These are phyloP conservation scores for Microstroma glucosiphilum DNA, from an alignment of 1,284 basidiomycete species.

Conservation along the genomic window DNA sequence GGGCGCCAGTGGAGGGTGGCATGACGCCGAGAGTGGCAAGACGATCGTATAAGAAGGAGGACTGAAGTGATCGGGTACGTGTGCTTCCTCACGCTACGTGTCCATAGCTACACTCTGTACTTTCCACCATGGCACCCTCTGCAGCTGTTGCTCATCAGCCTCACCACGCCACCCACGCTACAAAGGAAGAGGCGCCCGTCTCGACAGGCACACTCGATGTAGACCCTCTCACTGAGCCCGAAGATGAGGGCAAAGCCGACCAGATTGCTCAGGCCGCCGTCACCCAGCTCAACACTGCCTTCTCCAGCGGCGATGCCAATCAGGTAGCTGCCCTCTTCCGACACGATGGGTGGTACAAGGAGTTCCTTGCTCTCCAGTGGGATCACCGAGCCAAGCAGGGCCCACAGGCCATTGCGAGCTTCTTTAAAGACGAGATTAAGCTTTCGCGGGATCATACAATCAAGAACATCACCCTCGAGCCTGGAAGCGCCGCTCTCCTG, in stretches of 20 bases:
- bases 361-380: conserved; percentile 4
- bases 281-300: conserved; percentile 6
- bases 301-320: neutral
- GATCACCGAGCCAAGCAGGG: neutral
- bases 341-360: conserved; percentile 1
- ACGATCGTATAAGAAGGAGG: neutral
- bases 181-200: neutral
- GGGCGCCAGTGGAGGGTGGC: no score
- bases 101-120: conserved; percentile 29
- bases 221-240: neutral
- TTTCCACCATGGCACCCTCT: conserved; percentile 57
- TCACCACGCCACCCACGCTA: neutral
- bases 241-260: neutral
- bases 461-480: conserved; percentile 1
- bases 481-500: neutral
- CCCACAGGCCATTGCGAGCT: neutral
- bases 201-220: neutral
- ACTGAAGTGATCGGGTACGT: neutral
- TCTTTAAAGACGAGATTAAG: neutral
- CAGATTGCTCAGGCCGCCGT: neutral
- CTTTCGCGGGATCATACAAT: neutral
- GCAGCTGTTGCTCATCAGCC: neutral
- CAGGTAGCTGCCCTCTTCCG: conserved; percentile 6
- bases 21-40: no score
- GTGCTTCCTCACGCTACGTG: no score